Evolutionary conservation across 768 basidiomycete genomes (phyloP).

Genomic region (Panaeolus papilionaceus): DNA sequence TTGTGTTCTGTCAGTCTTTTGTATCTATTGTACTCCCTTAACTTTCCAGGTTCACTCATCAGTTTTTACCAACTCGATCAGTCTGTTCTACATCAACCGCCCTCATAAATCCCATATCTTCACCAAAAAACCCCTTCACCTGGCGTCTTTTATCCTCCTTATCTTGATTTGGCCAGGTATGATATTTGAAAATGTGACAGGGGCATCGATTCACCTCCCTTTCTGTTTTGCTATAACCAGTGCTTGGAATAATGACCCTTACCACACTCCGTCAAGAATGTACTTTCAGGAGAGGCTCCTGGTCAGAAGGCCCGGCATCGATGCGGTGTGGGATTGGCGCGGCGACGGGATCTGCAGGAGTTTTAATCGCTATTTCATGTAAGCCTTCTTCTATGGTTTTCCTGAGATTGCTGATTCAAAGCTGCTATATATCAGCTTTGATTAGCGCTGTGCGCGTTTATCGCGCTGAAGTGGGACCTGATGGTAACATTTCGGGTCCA

Average conservation of each 20-base stretch:
- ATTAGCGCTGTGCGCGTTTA: not conserved
- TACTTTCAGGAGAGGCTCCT: not conserved
- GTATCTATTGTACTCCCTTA: not conserved
- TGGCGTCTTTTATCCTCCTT: not conserved
- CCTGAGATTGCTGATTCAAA: too few species aligned
- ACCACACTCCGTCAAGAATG: not conserved
- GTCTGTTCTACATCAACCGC: not conserved
- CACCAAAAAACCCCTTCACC: not conserved
- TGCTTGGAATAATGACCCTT: not conserved
- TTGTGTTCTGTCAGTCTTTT: not conserved
- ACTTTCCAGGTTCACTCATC: not conserved
- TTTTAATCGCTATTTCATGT: not conserved
- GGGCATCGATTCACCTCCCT: too few species aligned
- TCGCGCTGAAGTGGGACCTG: not conserved
- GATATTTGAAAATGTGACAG: not conserved
- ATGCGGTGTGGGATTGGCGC: not conserved
- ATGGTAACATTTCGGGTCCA: too few species aligned
- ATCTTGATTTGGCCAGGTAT: not conserved
- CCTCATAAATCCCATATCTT: not conserved
- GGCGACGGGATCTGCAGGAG: not conserved
- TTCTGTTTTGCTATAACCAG: not conserved
- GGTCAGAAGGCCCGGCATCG: not conserved
- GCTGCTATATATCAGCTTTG: too few species aligned
- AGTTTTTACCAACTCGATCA: not conserved
- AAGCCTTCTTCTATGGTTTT: not conserved